Evolutionary conservation across 768 basidiomycete genomes (phyloP).

Genomic region (Podaxis pistillaris): DNA sequence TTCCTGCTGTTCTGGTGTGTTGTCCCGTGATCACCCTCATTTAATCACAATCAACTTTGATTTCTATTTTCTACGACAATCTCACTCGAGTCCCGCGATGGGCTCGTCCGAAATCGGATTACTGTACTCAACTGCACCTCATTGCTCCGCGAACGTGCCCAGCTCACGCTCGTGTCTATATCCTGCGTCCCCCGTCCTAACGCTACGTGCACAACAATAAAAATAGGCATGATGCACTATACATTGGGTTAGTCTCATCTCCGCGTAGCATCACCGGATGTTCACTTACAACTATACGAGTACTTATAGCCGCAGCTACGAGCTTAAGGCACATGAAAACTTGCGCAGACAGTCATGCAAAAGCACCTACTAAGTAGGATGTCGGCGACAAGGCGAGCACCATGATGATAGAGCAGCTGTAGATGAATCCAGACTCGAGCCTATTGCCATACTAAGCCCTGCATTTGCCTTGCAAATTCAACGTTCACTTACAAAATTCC

Average conservation of each 20-base stretch:
- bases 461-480: background rate
- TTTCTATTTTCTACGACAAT: background rate
- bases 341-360: background rate
- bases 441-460: conserved; percentile 13
- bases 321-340: conserved; percentile 15
- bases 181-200: conserved; percentile 21
- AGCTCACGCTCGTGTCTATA: conserved; percentile 19
- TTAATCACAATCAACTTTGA: background rate
- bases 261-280: background rate
- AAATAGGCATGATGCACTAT: conserved; percentile 26
- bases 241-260: background rate
- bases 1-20: background rate
- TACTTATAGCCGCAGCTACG: conserved; percentile 18
- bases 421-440: conserved; percentile 24
- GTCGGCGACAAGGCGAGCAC: conserved; percentile 19
- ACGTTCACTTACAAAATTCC: conserved; percentile 25
- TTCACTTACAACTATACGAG: conserved; percentile 22
- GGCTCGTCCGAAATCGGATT: conserved; percentile 7
- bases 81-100: background rate
- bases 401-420: conserved; percentile 18
- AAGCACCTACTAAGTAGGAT: conserved; percentile 19
- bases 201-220: conserved; percentile 25
- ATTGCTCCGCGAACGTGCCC: conserved; percentile 13
- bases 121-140: conserved; percentile 1
- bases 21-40: background rate